Evolutionary conservation across 2,329 filamentous ascomycete species (phyloP), one percentile per base, ranked within the genome.

Genomic region (Arthrobotrys entomopaga): DNA sequence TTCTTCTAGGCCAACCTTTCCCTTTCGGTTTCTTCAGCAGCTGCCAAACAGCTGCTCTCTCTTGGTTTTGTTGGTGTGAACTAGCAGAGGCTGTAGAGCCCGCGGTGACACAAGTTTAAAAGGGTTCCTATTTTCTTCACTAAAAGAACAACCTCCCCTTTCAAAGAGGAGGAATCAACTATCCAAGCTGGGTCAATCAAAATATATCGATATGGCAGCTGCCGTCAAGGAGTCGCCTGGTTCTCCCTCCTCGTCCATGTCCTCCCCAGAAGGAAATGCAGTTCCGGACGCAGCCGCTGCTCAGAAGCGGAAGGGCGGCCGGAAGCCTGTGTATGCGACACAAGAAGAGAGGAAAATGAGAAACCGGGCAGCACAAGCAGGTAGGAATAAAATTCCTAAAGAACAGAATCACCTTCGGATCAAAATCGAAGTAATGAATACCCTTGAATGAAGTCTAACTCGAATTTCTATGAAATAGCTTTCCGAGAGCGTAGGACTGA

Each of bases 301-400:
- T 57, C 93, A 93, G 81, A 99, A 99, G 86, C 89, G 95, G 80
- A 99, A 99, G 85, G 95, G 95, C 80, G 95, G 95, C 76, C 90
- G 95, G 80, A 99, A 98, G 85, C 95, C 95, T 80, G 95, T 98
- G 77, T 99, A 99, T 86, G 95, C 95, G 64, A 99, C 95, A 40
- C 98, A 95, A 10, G 95, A 99, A 82, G 95, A 99, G 83, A 90
- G 95, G 80, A 98, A 99, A 84, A 95, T 98, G 83, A 89, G 95
- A 77, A 99, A 99, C 81, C 87, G 95, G 79, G 95, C 98, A 84
- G 95, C 95, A 54, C 95, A 99, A 83, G 95, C 95, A 65, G 95
- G 78, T 79, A 77, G 63, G 77, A 70, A 42, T 26, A 43, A 24
- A 52, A 29, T 16, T 22, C 46, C 34, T 26, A 16, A 34, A 42